These are phyloP conservation scores for Apiospora malaysiana DNA, from an alignment of 2,329 filamentous ascomycete species.

Conservation along the genomic window DNA sequence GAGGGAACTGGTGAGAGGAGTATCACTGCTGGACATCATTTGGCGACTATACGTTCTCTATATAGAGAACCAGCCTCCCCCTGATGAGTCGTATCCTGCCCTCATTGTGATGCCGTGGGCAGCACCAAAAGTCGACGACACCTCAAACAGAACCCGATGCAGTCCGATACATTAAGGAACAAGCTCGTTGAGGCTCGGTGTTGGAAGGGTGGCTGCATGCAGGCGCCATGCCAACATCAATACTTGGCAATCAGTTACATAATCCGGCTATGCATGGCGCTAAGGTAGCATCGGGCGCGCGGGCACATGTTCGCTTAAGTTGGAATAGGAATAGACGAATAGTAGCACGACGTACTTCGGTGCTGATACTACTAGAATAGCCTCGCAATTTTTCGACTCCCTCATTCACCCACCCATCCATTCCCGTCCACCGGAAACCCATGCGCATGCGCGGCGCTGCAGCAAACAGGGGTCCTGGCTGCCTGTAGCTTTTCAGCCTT, in stretches of 20 bases:
- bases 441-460: neutral
- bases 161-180: neutral
- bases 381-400: conserved; percentile 9
- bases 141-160: too few relatives aligned
- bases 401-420: neutral
- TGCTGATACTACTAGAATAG: conserved; percentile 15
- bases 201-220: neutral
- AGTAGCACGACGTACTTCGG: neutral
- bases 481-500: neutral
- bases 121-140: too few relatives aligned
- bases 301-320: neutral
- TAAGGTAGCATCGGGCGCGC: neutral
- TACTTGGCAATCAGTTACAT: conserved; percentile 15
- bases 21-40: too few relatives aligned
- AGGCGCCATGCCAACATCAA: neutral
- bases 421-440: neutral
- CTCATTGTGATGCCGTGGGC: too few relatives aligned
- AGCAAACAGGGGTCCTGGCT: neutral
- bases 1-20: too few relatives aligned
- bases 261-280: conserved; percentile 7
- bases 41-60: too few relatives aligned
- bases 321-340: neutral
- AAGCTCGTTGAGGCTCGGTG: neutral
- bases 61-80: neutral
- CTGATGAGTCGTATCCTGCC: neutral